Evolutionary conservation across 1,139 yeast genomes (phyloP), one percentile per base, ranked within the genome.

Genomic region (Hansenula sp.): DNA sequence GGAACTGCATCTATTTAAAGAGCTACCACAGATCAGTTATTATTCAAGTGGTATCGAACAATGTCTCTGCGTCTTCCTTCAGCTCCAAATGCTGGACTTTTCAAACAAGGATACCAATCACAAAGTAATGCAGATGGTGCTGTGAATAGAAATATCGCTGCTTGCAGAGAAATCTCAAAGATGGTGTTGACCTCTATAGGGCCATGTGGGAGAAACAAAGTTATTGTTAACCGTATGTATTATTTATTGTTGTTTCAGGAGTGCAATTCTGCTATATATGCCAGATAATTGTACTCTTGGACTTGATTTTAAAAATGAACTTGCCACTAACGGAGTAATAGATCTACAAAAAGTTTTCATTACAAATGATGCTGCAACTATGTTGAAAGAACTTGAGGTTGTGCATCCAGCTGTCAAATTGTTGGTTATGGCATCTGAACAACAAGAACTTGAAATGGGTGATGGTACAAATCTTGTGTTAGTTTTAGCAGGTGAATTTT

Each of bases 351-450:
- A 82, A 62, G 84, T 86, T 29, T 87, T 89, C 59, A 79, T 92
- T 51, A 92, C 98, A 36, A 87, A 88, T 54, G 98, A 94, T 64
- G 97, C 97, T 13, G 96, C 97, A 32, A 92, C 98, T 11, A 92
- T 92, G 82, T 71, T 92, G 48, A 78, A 86, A 52, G 97, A 94
- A 62, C 71, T 92, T 44, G 97, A 92, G 52, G 87, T 94, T 49
- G 92, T 92, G 36, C 98, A 92, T 61, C 98, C 98, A 8, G 97
- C 97, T 1, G 98, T 94, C 18, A 92, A 92, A 65, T 79, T 92
- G 36, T 76, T 92, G 50, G 95, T 92, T 44, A 88, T 89, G 97
- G 96, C 97, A 20, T 81, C 95, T 18, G 88, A 90, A 60, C 98
- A 92, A 68, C 98, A 92, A 66, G 96, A 92, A 61, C 76, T 82